Evolutionary conservation across 2,329 filamentous ascomycete species (phyloP), one percentile per base, ranked within the genome.

Genomic region (Whalleya microplaca): DNA sequence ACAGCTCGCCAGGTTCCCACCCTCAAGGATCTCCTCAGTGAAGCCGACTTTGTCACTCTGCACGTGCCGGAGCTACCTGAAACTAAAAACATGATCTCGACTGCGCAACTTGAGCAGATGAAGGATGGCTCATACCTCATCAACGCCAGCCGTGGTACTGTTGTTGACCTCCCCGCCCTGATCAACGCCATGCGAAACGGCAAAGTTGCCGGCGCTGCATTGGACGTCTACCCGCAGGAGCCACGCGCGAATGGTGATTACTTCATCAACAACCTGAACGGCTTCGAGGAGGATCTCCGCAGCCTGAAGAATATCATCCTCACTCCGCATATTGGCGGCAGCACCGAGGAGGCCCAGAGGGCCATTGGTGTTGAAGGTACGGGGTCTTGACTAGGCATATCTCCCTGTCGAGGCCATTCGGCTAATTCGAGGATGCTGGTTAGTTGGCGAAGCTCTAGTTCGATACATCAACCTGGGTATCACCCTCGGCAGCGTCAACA

Each of bases 271-370:
- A 80, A 84, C 46, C 81, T 99, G 57, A 96, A 96, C 76, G 64
- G 77, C 9, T 99, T 92, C 91, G 89, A 86, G 23, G 87, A 93
- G 69, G 93, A 97, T 59, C 84, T 99, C 46, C 86, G 91, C 51
- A 84, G 84, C 50, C 80, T 98, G 58, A 95, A 88, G 77, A 99
- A 99, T 78, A 81, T 99, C 65, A 96, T 99, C 66, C 82, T 99
- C 48, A 96, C 94, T 1, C 95, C 95, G 20, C 95, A 99, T 74
- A 98, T 99, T 70, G 95, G 95, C 67, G 95, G 95, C 53, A 96
- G 92, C 75, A 99, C 95, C 0, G 95, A 99, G 76, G 95, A 99
- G 77, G 95, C 95, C 4, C 95, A 99, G 78, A 88, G 91, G 56
- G 94, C 95, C 16, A 99, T 99, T 72, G 95, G 95, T 66, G 84